A percentile compares a stretch with the other conserved stretches of the same genome.
Conservation (phyloP, 257 asterid species). For the Verbascum thapsus region DNA sequence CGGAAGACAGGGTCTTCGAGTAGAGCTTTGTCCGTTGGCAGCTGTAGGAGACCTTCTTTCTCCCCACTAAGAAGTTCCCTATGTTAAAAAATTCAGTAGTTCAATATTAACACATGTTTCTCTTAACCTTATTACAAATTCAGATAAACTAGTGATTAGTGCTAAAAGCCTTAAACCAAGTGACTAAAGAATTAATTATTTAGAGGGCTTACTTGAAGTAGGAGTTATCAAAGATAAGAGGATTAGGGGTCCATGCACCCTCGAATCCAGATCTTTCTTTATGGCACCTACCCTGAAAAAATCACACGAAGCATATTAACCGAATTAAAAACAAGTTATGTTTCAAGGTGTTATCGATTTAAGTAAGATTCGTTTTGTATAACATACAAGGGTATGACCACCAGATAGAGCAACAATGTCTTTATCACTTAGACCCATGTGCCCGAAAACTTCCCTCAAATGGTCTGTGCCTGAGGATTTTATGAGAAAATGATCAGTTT, state of each 20-base stretch:
- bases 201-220: slow-evolving; percentile 46
- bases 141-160: background rate
- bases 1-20: slow-evolving; percentile 59
- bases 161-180: background rate
- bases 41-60: slow-evolving; percentile 64
- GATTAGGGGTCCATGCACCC: slow-evolving; percentile 56
- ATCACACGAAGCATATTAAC: background rate
- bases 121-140: background rate
- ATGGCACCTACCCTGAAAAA: slow-evolving; percentile 54
- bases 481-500: background rate
- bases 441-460: slow-evolving; percentile 56
- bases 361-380: slow-evolving; percentile 2
- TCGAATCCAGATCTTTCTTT: slow-evolving; percentile 60
- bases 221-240: slow-evolving; percentile 57
- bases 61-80: slow-evolving; percentile 74
- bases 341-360: slow-evolving; percentile 2
- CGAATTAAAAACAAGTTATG: background rate
- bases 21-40: slow-evolving; percentile 73
- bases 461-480: slow-evolving; percentile 47
- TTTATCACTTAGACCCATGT: slow-evolving; percentile 52
- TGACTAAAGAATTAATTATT: background rate
- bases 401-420: slow-evolving; percentile 61
- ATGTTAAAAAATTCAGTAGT: background rate
- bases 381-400: slow-evolving; percentile 52
- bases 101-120: background rate